Evolutionary conservation across 768 basidiomycete species (phyloP).

Genomic region (Lactarius evosmus): DNA sequence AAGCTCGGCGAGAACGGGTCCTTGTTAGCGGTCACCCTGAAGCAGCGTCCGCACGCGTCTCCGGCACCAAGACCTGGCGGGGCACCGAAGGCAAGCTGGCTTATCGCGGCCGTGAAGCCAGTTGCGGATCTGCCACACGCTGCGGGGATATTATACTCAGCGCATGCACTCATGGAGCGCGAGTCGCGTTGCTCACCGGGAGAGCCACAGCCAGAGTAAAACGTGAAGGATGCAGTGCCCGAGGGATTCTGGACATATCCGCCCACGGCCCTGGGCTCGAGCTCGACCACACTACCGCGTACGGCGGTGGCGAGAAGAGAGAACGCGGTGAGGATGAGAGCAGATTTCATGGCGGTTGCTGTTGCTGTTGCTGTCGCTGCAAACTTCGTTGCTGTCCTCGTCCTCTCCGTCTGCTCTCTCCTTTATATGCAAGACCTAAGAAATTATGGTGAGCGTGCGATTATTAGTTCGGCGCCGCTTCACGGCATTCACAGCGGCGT

Average conservation of each 20-base stretch:
- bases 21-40: conserved; percentile 45
- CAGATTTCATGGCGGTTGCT: conserved; percentile 3
- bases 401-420: background rate
- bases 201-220: conserved; percentile 48
- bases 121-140: conserved; percentile 51
- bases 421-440: background rate
- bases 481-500: background rate
- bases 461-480: background rate
- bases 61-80: conserved; percentile 49
- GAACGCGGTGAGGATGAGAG: background rate
- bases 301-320: background rate
- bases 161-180: background rate
- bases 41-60: conserved; percentile 62
- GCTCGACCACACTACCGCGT: background rate
- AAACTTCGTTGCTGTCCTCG: background rate
- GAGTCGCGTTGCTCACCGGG: conserved; percentile 39
- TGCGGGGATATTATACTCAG: conserved; percentile 21
- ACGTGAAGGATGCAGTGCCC: conserved; percentile 55
- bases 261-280: conserved; percentile 37
- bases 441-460: background rate
- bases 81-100: conserved; percentile 54
- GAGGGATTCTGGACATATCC: conserved; percentile 54
- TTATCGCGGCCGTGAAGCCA: conserved; percentile 56
- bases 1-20: conserved; percentile 53
- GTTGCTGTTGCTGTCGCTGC: background rate